phyloP scores from a whole-genome alignment of 345 rosid genomes.

The Triadica sebifera region DNA sequence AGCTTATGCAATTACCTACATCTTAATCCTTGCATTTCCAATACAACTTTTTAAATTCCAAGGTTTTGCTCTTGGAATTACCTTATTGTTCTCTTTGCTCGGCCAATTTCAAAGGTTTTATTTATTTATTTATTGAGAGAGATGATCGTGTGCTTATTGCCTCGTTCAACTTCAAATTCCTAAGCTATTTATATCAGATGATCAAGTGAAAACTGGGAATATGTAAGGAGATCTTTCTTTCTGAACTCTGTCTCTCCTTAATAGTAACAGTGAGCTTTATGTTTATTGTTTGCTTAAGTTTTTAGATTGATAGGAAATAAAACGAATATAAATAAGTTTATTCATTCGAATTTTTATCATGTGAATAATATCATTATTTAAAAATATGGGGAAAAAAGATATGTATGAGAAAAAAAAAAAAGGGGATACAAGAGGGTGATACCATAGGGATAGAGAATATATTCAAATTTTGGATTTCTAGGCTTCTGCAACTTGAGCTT shows the following conservation, averaged over 20 bases:
- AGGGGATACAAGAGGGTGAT: neutral
- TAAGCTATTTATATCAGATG: too few relatives aligned
- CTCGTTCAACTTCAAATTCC: too few relatives aligned
- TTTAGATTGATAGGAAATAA: neutral
- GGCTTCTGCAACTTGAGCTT: slow-evolving; percentile 53
- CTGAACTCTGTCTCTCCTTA: neutral
- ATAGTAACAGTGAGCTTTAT: neutral
- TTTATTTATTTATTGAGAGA: too few relatives aligned
- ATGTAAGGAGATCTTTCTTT: neutral
- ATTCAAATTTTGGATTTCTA: neutral
- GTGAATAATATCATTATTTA: neutral
- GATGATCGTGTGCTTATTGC: too few relatives aligned
- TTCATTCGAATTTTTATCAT: neutral
- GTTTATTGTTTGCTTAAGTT: neutral
- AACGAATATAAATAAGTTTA: neutral
- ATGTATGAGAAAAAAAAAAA: neutral
- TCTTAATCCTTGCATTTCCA: too few relatives aligned
- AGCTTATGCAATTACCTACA: too few relatives aligned
- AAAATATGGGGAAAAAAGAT: neutral
- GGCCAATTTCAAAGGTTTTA: too few relatives aligned
- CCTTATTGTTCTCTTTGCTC: too few relatives aligned
- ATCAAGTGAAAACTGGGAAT: too few relatives aligned
- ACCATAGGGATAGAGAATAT: too few relatives aligned
- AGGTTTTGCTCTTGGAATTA: too few relatives aligned
- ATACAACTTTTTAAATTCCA: too few relatives aligned